Conservation (phyloP, 768 basidiomycete genomes). For the Tubosaeta brunneosetosa region DNA sequence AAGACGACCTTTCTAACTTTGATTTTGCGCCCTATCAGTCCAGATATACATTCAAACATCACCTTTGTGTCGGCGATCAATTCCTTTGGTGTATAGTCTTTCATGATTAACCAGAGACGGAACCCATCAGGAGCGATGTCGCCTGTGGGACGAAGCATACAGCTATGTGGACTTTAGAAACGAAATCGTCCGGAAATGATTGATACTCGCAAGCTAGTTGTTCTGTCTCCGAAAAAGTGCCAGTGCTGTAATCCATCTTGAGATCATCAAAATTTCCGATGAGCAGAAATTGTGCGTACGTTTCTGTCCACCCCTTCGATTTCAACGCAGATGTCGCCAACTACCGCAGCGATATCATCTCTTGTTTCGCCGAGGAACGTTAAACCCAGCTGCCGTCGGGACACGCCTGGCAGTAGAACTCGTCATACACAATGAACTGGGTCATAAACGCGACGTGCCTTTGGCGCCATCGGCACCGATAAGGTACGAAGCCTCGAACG, state of each 20-base stretch:
- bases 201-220: slow-evolving; percentile 1
- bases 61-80: slow-evolving; percentile 20
- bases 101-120: slow-evolving; percentile 8
- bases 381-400: slow-evolving; percentile 38
- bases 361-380: slow-evolving; percentile 39
- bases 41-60: slow-evolving; percentile 29
- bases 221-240: slow-evolving; percentile 17
- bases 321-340: slow-evolving; percentile 37
- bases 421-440: not conserved
- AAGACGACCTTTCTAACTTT: slow-evolving; percentile 28
- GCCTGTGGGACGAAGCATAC: slow-evolving; percentile 12
- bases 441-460: slow-evolving; percentile 7
- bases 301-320: slow-evolving; percentile 27
- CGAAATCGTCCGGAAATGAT: not conserved
- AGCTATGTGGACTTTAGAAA: not conserved
- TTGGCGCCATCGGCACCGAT: slow-evolving; percentile 42
- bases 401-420: slow-evolving; percentile 21
- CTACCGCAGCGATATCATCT: slow-evolving; percentile 22
- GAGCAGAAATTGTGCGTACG: slow-evolving; percentile 9
- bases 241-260: slow-evolving; percentile 10
- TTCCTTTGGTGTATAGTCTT: slow-evolving; percentile 9
- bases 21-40: slow-evolving; percentile 28
- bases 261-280: not conserved
- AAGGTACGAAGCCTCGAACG: slow-evolving; percentile 28
- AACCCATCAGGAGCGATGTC: slow-evolving; percentile 20